phyloP scores from a whole-genome alignment of 1,139 yeast species.

The Candida labiduridarum region DNA sequence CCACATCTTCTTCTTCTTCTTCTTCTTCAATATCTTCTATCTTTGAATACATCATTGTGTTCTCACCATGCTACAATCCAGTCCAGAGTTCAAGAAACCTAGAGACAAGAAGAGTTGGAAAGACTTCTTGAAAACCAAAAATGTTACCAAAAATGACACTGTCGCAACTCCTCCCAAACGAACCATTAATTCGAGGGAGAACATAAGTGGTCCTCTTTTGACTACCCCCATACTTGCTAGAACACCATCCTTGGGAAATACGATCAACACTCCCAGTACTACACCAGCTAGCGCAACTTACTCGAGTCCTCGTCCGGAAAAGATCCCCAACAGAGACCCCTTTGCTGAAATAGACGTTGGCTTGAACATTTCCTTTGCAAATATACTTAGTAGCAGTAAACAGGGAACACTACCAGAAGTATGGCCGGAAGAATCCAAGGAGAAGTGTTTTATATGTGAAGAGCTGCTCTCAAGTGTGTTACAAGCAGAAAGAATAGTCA shows the following conservation, averaged over 20 bases:
- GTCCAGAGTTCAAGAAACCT: constrained; percentile 3
- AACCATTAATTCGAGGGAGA: neutral
- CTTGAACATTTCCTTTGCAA: constrained; percentile 14
- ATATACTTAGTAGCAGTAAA: constrained; percentile 9
- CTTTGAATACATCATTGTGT: too few species aligned
- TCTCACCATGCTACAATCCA: constrained; percentile 7
- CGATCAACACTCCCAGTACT: constrained; percentile 5
- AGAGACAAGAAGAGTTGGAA: constrained; percentile 10
- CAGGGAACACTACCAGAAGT: neutral
- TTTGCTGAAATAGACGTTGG: constrained; percentile 3
- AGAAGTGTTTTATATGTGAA: constrained; percentile 38
- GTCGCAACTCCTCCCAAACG: constrained; percentile 5
- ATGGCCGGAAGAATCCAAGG: neutral
- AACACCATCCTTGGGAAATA: constrained; percentile 1
- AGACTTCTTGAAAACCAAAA: constrained; percentile 5
- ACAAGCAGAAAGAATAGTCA: constrained; percentile 34
- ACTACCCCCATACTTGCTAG: neutral
- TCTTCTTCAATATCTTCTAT: neutral
- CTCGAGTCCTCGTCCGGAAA: constrained; percentile 4
- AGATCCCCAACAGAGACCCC: constrained; percentile 6
- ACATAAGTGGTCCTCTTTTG: neutral
- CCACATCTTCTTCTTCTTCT: neutral
- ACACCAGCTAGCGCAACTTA: constrained; percentile 4
- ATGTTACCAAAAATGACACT: constrained; percentile 3
- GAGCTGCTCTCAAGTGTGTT: constrained; percentile 36